A percentile compares a stretch with the other conserved stretches of the same genome.
Evolutionary conservation across 371 early-diverging fungal species (phyloP).

Genomic region (Syncephalastrum racemosum): DNA sequence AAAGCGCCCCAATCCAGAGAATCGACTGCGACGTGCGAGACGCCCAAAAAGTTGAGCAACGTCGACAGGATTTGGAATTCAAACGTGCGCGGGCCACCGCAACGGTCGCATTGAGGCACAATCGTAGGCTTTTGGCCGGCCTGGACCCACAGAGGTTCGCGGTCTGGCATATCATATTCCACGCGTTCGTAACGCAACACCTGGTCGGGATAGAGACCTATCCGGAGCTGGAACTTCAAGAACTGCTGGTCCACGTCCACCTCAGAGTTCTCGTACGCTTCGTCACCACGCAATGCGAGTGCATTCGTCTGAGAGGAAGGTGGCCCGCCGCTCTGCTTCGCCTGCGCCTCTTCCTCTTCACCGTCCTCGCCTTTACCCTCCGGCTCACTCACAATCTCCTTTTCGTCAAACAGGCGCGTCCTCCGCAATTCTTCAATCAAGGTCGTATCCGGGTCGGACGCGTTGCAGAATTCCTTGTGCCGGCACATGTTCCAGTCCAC

Average conservation of each 20-base stretch:
- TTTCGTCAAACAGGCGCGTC: conserved; percentile 61
- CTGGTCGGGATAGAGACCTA: conserved; percentile 82
- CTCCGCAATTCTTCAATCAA: conserved; percentile 21
- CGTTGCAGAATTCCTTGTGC: conserved; percentile 72
- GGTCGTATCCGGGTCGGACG: conserved; percentile 15
- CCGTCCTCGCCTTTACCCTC: conserved; percentile 54
- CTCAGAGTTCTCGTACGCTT: conserved; percentile 72
- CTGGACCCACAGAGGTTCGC: conserved; percentile 83
- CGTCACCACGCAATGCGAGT: conserved; percentile 63
- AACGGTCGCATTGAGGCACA: conserved; percentile 75
- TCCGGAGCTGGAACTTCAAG: conserved; percentile 85
- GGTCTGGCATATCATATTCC: conserved; percentile 60
- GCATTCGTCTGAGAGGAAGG: conserved; percentile 13
- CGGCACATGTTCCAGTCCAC: conserved; percentile 78
- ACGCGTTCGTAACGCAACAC: conserved; percentile 83
- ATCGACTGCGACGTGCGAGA: conserved; percentile 71
- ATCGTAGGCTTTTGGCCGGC: conserved; percentile 64
- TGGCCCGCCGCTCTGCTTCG: too few species aligned
- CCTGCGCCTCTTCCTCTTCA: conserved; percentile 46
- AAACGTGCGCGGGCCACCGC: conserved; percentile 76
- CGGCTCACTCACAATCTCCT: conserved; percentile 75
- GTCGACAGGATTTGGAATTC: conserved; percentile 89
- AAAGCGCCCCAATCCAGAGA: conserved; percentile 94
- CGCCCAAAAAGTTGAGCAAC: conserved; percentile 75
- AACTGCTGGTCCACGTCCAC: conserved; percentile 92